Base-by-base conservation (phyloP, 768 basidiomycete genomes). In the Gymnopilus junonius region DNA sequence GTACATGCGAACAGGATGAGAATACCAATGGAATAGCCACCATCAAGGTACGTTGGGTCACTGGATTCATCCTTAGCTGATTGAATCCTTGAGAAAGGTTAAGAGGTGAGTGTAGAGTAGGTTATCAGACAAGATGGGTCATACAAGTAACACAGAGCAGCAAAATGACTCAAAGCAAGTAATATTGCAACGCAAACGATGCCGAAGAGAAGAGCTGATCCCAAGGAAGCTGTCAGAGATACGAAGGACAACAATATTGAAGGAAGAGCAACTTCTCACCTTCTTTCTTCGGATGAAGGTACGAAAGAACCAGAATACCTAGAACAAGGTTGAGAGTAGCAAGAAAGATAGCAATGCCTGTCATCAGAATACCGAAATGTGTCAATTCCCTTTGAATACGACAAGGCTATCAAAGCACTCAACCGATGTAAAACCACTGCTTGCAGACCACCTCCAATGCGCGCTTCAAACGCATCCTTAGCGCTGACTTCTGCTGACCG, bases 231-330 rank as follows among this genome's bases (percentile, higher is more conserved):
- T 37, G 42, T 43, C 12, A 35, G n/a, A 55, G 35, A 1, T 3
- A 5, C 39, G 14, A 43, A 45, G 21, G 21, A 7, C 23, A 10
- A 21, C 4, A 7, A 10, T 43, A 27, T 14, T 14, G 20, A 14
- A 35, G 58, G 6, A 11, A 20, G 29, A 2, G 23, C 12, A 39
- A 17, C 1, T 3, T 35, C 66, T 35, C 42, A 71, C 74, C 70
- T 61, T 73, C 73, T 68, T 72, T 67, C 67, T 73, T 75, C 21
- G 73, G 71, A 35, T 70, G 67, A n/a, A 75, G 57, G 59, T 71
- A 74, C 8, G 74, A 74, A 4, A 75, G 65, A 5, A 66, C 62
- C n/a, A 74, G 58, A 20, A 75, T 70, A 21, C 73, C 73, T 21
- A 74, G 55, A 25, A 75, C 48, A 31, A 75, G 69, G 35, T 71